Percentiles rank a stretch among this genome's conserved stretches.
Conservation (phyloP, 805 yeast genomes). For the Hanseniaspora occidentalis region DNA sequence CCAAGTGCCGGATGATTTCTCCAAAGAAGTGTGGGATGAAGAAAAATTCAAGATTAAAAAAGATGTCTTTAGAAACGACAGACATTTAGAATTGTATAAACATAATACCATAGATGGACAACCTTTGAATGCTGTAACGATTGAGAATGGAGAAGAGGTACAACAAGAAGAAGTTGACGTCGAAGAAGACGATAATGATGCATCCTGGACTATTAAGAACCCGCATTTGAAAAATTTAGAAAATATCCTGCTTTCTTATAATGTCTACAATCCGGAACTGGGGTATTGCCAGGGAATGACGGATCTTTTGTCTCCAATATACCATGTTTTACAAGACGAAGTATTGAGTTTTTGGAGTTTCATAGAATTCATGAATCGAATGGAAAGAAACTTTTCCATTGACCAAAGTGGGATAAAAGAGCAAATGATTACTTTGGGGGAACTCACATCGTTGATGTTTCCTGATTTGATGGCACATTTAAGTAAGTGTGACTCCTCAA, state of each 20-base stretch:
- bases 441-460: slow-evolving; percentile 78
- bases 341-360: slow-evolving; percentile 81
- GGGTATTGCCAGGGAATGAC: slow-evolving; percentile 99
- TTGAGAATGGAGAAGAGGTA: slow-evolving; percentile 24
- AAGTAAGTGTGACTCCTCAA: slow-evolving; percentile 77
- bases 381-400: slow-evolving; percentile 87
- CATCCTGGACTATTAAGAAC: slow-evolving; percentile 55
- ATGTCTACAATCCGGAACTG: slow-evolving; percentile 66
- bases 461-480: slow-evolving; percentile 77
- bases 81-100: slow-evolving; percentile 55
- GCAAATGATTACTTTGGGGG: slow-evolving; percentile 75
- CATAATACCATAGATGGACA: slow-evolving; percentile 28
- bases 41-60: slow-evolving; percentile 85
- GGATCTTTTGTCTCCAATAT: slow-evolving; percentile 80
- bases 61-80: slow-evolving; percentile 85
- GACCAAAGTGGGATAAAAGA: slow-evolving; percentile 89
- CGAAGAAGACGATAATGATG: slow-evolving; percentile 29
- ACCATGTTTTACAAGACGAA: slow-evolving; percentile 55
- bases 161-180: slow-evolving; percentile 18
- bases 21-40: slow-evolving; percentile 70
- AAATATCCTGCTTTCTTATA: slow-evolving; percentile 74
- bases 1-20: slow-evolving; percentile 13
- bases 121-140: slow-evolving; percentile 26
- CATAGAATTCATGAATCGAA: slow-evolving; percentile 75
- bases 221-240: slow-evolving; percentile 61